Percentiles rank a stretch among this genome's conserved stretches.
These are phyloP conservation scores for Microglena sp. DNA, from an alignment of 139 green algal species.

Conservation along the genomic window DNA sequence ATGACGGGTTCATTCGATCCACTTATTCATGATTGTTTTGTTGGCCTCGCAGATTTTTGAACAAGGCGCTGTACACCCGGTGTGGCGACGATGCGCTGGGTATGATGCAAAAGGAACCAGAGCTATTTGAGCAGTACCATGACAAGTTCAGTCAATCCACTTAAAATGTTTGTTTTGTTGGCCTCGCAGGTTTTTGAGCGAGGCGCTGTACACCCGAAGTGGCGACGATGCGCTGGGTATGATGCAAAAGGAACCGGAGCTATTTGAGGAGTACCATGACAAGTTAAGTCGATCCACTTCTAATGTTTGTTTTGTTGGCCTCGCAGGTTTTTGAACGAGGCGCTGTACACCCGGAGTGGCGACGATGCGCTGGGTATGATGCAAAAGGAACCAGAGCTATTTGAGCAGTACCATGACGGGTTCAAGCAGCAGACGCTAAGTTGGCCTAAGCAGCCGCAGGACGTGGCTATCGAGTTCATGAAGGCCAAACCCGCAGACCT, in stretches of 20 bases:
- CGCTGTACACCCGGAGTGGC: constrained; percentile 80
- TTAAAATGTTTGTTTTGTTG: too few species aligned
- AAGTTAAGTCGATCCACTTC: too few species aligned
- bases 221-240: constrained; percentile 47
- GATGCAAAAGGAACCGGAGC: constrained; percentile 50
- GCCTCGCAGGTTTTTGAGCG: constrained; percentile 93
- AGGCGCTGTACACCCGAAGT: constrained; percentile 81
- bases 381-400: constrained; percentile 50
- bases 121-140: too few species aligned
- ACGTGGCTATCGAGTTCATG: constrained; percentile 65
- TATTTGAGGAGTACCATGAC: constrained; percentile 84
- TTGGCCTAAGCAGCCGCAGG: constrained; percentile 81
- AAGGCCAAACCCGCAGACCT: constrained; percentile 6
- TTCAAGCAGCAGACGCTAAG: constrained; percentile 71
- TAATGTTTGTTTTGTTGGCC: too few species aligned
- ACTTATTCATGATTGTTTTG: too few species aligned
- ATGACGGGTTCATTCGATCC: too few species aligned
- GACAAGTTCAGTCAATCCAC: too few species aligned
- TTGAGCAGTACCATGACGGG: constrained; percentile 81
- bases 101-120: too few species aligned
- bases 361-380: constrained; percentile 51
- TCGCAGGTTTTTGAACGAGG: constrained; percentile 96
- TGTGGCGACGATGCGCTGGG: too few species aligned
- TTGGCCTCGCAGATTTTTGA: too few species aligned
- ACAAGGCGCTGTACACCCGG: constrained; percentile 89